phyloP scores from a whole-genome alignment of 2,329 filamentous ascomycete genomes.

The Hymenoscyphus infarciens region DNA sequence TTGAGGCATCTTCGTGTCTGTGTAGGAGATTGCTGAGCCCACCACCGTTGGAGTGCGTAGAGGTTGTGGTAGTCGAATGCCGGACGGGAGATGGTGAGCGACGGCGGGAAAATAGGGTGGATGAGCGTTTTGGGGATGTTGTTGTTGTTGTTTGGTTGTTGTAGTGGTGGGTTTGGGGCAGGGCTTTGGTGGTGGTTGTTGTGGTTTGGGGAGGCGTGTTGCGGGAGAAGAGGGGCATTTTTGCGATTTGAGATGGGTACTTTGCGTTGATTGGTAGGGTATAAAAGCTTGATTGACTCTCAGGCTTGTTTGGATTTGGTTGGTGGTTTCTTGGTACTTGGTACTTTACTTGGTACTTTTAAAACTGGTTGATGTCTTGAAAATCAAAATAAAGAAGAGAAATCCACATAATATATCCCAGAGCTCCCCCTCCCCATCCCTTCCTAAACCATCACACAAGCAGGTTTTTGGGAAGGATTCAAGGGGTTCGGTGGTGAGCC shows the following conservation, averaged over 20 bases:
- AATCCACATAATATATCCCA: constrained; percentile 3
- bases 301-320: background rate
- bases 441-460: background rate
- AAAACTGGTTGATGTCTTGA: too few species aligned
- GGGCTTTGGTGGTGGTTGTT: constrained; percentile 7
- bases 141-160: background rate
- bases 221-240: constrained; percentile 25
- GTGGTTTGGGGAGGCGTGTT: constrained; percentile 3
- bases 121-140: background rate
- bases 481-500: background rate
- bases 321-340: background rate
- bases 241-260: background rate
- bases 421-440: background rate
- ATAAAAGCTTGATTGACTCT: background rate
- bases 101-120: background rate
- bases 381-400: background rate
- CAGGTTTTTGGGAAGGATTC: constrained; percentile 2
- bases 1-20: constrained; percentile 55
- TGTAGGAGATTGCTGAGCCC: constrained; percentile 23
- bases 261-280: background rate
- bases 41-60: constrained; percentile 26
- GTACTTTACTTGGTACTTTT: background rate
- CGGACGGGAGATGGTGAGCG: background rate
- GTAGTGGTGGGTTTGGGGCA: background rate
- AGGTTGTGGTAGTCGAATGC: background rate